phyloP scores from a whole-genome alignment of 202 grass and related monocot species.

The Bolboschoenoplectus hybrid region DNA sequence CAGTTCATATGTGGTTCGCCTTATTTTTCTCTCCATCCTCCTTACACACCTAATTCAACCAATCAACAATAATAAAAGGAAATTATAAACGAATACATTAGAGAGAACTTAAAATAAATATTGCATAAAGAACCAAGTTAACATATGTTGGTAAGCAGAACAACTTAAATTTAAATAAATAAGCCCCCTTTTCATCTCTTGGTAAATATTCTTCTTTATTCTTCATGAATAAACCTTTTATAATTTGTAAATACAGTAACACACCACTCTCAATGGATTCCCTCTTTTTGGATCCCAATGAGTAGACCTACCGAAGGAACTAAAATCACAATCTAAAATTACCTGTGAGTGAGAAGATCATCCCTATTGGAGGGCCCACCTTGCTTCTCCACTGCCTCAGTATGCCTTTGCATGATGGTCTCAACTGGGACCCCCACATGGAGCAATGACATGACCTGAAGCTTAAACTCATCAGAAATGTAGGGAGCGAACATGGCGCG shows the following conservation, averaged over 20 bases:
- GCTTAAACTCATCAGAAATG: conserved; percentile 85
- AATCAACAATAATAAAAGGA: background rate
- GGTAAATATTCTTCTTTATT: background rate
- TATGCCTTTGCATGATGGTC: conserved; percentile 94
- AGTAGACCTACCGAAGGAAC: background rate
- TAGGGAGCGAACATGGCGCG: conserved; percentile 94
- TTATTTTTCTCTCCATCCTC: conserved; percentile 92
- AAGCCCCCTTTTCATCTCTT: background rate
- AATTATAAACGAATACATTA: conserved; percentile 22
- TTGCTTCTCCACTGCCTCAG: conserved; percentile 72
- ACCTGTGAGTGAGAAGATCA: conserved; percentile 98
- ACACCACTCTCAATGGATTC: background rate
- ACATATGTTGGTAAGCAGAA: conserved; percentile 7
- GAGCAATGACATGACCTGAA: conserved; percentile 87
- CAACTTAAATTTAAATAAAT: background rate
- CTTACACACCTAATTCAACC: conserved; percentile 53
- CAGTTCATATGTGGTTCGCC: conserved; percentile 70
- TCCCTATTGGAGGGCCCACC: conserved; percentile 87
- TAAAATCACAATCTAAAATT: conserved; percentile 1
- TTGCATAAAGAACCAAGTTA: background rate
- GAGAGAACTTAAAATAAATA: background rate
- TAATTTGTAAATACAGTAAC: background rate
- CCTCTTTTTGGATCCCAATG: background rate
- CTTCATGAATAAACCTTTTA: conserved; percentile 19
- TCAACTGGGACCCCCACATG: conserved; percentile 91